A percentile compares a stretch with the other conserved stretches of the same genome.
These are phyloP conservation scores for Mycena polygramma DNA, from an alignment of 768 basidiomycete species.

Conservation along the genomic window DNA sequence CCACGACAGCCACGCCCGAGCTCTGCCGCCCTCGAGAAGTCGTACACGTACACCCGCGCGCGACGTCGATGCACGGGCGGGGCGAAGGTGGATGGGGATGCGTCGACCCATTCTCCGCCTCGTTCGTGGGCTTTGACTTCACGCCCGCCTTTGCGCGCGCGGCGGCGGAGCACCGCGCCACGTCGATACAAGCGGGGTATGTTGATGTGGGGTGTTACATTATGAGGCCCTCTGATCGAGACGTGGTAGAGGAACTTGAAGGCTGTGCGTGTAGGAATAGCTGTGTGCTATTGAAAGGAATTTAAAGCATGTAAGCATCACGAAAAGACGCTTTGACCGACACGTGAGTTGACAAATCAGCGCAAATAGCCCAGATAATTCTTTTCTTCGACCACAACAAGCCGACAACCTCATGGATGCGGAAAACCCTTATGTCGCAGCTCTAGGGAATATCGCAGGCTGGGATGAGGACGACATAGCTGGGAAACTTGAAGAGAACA, in stretches of 20 bases:
- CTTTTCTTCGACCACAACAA: no score
- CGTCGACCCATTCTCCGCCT: constrained; percentile 93
- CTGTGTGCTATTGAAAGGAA: no score
- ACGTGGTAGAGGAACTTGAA: constrained; percentile 64
- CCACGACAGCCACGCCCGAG: constrained; percentile 55
- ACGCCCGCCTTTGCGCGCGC: constrained; percentile 69
- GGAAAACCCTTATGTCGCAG: neutral
- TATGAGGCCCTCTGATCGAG: constrained; percentile 78
- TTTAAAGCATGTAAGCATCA: no score
- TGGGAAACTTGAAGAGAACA: no score
- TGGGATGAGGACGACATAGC: no score
- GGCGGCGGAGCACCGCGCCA: constrained; percentile 80
- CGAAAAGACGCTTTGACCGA: no score
- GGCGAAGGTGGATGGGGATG: no score
- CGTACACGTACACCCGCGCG: constrained; percentile 90
- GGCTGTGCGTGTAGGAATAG: no score
- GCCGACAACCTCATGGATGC: neutral
- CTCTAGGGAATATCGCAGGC: no score
- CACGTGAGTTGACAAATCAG: no score
- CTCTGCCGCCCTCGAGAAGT: constrained; percentile 65
- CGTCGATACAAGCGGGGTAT: constrained; percentile 82
- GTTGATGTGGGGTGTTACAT: constrained; percentile 71
- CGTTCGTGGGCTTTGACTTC: constrained; percentile 64
- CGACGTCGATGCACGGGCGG: constrained; percentile 87
- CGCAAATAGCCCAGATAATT: no score